Evolutionary conservation across 2,329 filamentous ascomycete species (phyloP), one percentile per base, ranked within the genome.

Genomic region (Neofusicoccum sp.): DNA sequence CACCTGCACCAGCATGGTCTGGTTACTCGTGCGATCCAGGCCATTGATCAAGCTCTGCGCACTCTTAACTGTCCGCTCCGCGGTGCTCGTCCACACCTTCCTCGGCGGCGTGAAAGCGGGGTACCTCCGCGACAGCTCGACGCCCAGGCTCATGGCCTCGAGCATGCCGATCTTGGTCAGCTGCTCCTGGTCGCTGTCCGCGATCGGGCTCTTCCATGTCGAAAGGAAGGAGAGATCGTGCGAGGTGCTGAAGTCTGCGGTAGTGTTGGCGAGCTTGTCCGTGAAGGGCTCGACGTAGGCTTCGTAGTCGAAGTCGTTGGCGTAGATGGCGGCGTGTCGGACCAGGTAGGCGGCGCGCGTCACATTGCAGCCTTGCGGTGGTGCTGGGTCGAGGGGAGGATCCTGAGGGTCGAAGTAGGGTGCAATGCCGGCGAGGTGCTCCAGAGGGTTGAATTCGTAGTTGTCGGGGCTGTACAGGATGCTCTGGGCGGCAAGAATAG

Each of bases 1-100:
- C 56, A 88, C 75, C 64, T 77, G 76, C 45, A 85, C 78, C 6
- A 86, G 76, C 48, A 82, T 74, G 62, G 86, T 86, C 54, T 76
- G 75, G 62, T 82, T 79, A 64, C 80, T 82, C 45, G 80, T 79
- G 3, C 75, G 72, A 64, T 85, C 81, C 8, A 86, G 75, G 0
- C 84, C 85, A 3, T 81, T 78, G 28, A 86, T 83, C 14, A 89
- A 80, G 0, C 82, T 80, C 66, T 83, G 74, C 0, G 86, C 84
- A 7, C 82, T 85, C 70, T 84, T 79, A 44, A 79, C 76, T 0
- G 86, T 88, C 16, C 86, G 75, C 70, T 87, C 85, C 0, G 86
- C 85, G 0, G 84, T 86, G 6, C 83, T 86, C 1, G 85, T 80
- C 85, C 85, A 88, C 1, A 88, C 77, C 51, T 80, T 80, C 62